Base-by-base conservation (phyloP, 2,329 filamentous ascomycete species). In the Onygena corvina region DNA sequence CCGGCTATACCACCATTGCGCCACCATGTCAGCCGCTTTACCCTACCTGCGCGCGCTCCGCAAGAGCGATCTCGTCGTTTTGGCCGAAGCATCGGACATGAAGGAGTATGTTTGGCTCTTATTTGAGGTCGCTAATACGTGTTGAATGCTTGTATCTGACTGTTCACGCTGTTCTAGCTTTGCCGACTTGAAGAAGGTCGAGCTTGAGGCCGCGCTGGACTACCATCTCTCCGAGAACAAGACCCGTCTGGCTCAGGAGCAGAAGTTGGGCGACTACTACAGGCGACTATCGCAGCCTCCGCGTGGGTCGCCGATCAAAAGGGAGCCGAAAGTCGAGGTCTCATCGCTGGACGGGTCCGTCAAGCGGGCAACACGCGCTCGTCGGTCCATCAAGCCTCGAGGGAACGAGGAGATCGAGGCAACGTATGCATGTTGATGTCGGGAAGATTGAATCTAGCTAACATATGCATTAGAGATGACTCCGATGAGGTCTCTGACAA, bases 21-120 rank as follows among this genome's bases (percentile, higher is more conserved):
- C 59, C 59, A 76, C 64, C 59, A 85, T 85, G 81, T 79, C 80
- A 54, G 69, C 70, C 59, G 70, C 69, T 57, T 79, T 83, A 62
- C 78, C 80, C 58, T 94, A 84, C 79, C 75, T 94, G 64, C 77
- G 81, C 67, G 76, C 77, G 65, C 84, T 92, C 76, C 83, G 84
- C 72, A 94, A 94, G 75, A 75, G 74, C 59, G 86, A 90, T 56
- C 77, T 94, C 50, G 67, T 79, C 58, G 82, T 85, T 54, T 74
- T 93, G 54, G 86, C 86, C 52, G 77, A 85, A 56, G 70, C 74
- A 42, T 76, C 84, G 54, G 83, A 83, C 51, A 71, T 90, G 49
- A 75, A 78, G 62, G 77, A 84, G 87, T 93, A 79, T 61, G 81
- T 76, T 49, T 46, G 14, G 8, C 29, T 20, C 35, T 7, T 35